Conservation (phyloP, 208 protist genomes). For the Paratrypanosoma confusum region DNA sequence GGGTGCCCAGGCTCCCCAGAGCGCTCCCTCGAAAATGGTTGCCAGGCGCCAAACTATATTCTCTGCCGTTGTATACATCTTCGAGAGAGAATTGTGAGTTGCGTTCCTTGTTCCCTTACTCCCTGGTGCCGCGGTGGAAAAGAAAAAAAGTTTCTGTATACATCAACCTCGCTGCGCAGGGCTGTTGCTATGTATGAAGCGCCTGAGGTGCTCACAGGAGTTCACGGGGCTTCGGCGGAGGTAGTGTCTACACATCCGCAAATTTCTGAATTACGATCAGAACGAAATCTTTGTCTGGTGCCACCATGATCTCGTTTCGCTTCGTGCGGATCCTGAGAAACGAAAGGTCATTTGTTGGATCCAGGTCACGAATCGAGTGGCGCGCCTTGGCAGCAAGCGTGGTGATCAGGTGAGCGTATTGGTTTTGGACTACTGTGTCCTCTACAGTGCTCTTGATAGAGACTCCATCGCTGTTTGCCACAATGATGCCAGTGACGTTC, state of each 20-base stretch:
- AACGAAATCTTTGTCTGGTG: conserved; percentile 86
- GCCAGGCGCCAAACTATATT: too few species aligned
- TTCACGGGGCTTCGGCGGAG: too few species aligned
- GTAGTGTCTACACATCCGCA: conserved; percentile 18
- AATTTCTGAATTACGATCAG: conserved; percentile 89
- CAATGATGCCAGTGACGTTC: conserved; percentile 92
- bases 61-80: too few species aligned
- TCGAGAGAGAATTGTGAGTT: too few species aligned
- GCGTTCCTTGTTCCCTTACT: too few species aligned
- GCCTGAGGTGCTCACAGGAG: too few species aligned
- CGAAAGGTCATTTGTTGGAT: conserved; percentile 93
- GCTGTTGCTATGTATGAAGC: too few species aligned
- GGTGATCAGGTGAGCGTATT: conserved; percentile 92
- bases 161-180: too few species aligned
- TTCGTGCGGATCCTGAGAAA: conserved; percentile 93
- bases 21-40: too few species aligned
- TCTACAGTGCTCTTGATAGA: conserved; percentile 87
- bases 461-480: conserved; percentile 89
- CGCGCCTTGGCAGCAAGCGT: conserved; percentile 88
- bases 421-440: conserved; percentile 78
- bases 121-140: too few species aligned
- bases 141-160: too few species aligned
- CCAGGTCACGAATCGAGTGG: conserved; percentile 90
- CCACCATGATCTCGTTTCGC: conserved; percentile 96
- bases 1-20: too few species aligned